Evolutionary conservation across 2,329 filamentous ascomycete species (phyloP), one percentile per base, ranked within the genome.

Genomic region (Coniochaeta prunicola): DNA sequence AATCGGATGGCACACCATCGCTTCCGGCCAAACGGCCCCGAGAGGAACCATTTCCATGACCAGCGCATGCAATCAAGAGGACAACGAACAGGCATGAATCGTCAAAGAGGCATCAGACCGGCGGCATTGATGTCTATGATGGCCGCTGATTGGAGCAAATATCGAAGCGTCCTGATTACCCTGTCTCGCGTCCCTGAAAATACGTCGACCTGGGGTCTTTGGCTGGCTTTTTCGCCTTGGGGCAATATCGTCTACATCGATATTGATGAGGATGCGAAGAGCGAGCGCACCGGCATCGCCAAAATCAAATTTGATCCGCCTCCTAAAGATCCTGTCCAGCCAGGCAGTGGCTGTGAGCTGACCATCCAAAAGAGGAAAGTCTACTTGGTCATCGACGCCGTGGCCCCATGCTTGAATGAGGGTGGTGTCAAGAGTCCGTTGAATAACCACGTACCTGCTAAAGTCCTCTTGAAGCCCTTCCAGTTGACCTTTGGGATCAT

Each of bases 241-340:
- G 85, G 86, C 0, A 72, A 72, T 6, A 76, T 90, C 13, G 70
- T 70, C 3, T 79, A 72, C 36, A 81, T 90, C 36, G 82, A 88
- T 15, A 73, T 89, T 1, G 79, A 75, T 55, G 77, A 82, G 53
- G 66, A 74, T 55, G 60, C 64, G 6, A 62, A 71, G 31, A 72
- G 80, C n/a, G 59, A 72, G 28, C 67, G 71, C 58, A 70, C 70
- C 33, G 71, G 73, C 0, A 68, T 45, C 26, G 84, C 76, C 1
- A 77, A 74, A 19, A 70, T 90, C 34, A 75, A 73, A 1, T 88
- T 89, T 61, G 80, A 77, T 67, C 85, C 85, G 0, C 80, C 83
- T 0, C 84, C 85, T 0, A 57, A 21, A 0, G 60, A 62, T 48
- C 34, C 50, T 53, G 65, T 84, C 82, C 63, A 62, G 1, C 71